Conservation (phyloP, 331 rosid species). For the Phaseolus coccineus region DNA sequence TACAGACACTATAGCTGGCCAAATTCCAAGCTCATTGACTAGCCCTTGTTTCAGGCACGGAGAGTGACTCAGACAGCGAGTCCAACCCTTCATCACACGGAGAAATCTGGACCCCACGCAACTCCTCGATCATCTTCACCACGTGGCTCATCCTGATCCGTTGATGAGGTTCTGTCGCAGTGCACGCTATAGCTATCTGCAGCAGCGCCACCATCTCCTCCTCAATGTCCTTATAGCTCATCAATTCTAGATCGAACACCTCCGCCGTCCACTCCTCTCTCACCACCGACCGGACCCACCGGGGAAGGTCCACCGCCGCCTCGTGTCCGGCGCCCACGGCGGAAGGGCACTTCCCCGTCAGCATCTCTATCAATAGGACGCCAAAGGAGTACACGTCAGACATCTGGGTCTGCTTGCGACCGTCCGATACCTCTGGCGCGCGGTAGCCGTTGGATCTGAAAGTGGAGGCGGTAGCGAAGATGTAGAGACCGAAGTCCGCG, state of each 20-base stretch:
- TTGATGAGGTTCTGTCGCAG: conserved; percentile 62
- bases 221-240: conserved; percentile 89
- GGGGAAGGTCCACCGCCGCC: conserved; percentile 60
- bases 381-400: conserved; percentile 87
- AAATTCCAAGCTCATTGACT: conserved; percentile 32
- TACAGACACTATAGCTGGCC: neutral
- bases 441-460: conserved; percentile 75
- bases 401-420: conserved; percentile 65
- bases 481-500: conserved; percentile 78
- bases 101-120: conserved; percentile 63
- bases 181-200: conserved; percentile 72
- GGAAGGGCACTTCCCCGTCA: conserved; percentile 90
- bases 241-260: conserved; percentile 88
- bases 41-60: conserved; percentile 57
- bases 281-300: conserved; percentile 93
- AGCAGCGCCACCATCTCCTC: conserved; percentile 92
- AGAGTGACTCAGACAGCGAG: conserved; percentile 63
- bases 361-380: conserved; percentile 76
- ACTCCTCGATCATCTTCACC: conserved; percentile 78
- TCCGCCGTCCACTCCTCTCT: conserved; percentile 98
- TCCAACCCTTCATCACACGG: conserved; percentile 60
- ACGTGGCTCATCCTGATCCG: conserved; percentile 88
- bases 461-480: conserved; percentile 50
- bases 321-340: conserved; percentile 46
- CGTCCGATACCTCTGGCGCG: conserved; percentile 71